Conservation (phyloP, 2,329 filamentous ascomycete species). For the Cadophora malorum region DNA sequence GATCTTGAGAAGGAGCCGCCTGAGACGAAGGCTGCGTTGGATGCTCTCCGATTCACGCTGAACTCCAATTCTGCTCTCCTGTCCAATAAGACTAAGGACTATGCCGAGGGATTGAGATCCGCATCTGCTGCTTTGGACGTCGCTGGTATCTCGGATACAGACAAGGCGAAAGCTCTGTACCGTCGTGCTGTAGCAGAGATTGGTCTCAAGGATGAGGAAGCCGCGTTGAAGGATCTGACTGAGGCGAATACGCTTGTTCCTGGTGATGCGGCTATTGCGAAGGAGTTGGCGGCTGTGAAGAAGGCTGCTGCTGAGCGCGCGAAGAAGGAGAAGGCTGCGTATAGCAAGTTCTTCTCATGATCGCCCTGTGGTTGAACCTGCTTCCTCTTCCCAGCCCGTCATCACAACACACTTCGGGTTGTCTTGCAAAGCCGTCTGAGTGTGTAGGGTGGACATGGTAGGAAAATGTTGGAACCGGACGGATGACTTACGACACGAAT, state of each 20-base stretch:
- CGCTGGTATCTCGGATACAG: constrained; percentile 69
- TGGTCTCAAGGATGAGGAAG: constrained; percentile 83
- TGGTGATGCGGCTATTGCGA: constrained; percentile 74
- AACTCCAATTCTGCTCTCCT: constrained; percentile 90
- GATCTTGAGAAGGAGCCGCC: constrained; percentile 74
- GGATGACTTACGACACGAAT: constrained; percentile 13
- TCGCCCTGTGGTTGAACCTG: neutral
- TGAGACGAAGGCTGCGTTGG: constrained; percentile 70
- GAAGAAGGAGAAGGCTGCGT: constrained; percentile 90
- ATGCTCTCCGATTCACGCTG: constrained; percentile 79
- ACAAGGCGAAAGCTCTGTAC: constrained; percentile 90
- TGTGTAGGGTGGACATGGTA: neutral
- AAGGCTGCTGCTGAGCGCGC: constrained; percentile 73
- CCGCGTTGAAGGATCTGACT: constrained; percentile 75
- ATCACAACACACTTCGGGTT: neutral
- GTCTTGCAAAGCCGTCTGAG: too few species aligned
- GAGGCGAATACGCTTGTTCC: constrained; percentile 79
- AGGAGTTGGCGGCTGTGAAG: constrained; percentile 81
- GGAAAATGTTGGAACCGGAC: neutral
- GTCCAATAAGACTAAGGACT: constrained; percentile 79
- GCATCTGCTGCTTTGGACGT: constrained; percentile 78
- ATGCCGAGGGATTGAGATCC: constrained; percentile 71
- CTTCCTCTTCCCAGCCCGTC: neutral
- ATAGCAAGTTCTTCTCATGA: constrained; percentile 82
- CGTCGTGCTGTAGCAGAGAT: constrained; percentile 79